Percentiles rank a stretch among this genome's conserved stretches.
phyloP scores from a whole-genome alignment of 2,329 filamentous ascomycete genomes.

The Hortaea sp. region DNA sequence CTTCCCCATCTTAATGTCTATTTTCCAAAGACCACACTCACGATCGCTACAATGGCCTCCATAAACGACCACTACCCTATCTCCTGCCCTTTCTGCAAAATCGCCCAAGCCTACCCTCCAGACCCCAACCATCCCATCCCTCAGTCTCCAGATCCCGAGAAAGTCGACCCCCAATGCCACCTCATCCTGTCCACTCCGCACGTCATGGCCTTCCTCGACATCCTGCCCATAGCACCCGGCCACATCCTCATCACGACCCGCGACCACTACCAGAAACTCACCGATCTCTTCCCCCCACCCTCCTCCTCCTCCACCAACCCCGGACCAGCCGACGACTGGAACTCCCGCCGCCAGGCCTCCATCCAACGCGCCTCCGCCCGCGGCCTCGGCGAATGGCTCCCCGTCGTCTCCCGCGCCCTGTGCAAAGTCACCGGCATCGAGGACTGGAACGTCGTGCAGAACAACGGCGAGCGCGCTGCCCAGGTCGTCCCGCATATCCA shows the following conservation, averaged over 20 bases:
- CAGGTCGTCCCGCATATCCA: slow-evolving; percentile 92
- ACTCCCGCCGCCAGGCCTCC: slow-evolving; percentile 7
- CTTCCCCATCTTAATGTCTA: neutral
- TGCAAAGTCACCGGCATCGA: slow-evolving; percentile 57
- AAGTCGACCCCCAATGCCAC: slow-evolving; percentile 31
- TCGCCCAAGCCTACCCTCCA: slow-evolving; percentile 43
- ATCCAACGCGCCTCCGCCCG: slow-evolving; percentile 13
- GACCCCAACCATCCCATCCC: slow-evolving; percentile 27
- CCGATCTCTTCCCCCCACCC: slow-evolving; percentile 43
- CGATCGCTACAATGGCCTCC: slow-evolving; percentile 4
- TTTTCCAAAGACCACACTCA: too few species aligned
- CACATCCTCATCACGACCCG: slow-evolving; percentile 78
- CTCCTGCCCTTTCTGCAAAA: slow-evolving; percentile 49
- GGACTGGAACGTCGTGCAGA: slow-evolving; percentile 96
- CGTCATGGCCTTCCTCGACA: slow-evolving; percentile 84
- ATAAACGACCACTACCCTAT: slow-evolving; percentile 31
- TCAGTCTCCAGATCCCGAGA: slow-evolving; percentile 24
- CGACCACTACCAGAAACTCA: slow-evolving; percentile 66
- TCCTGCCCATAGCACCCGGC: slow-evolving; percentile 73
- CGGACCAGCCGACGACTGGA: slow-evolving; percentile 8
- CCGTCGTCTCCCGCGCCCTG: slow-evolving; percentile 63
- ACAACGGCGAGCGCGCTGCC: slow-evolving; percentile 78
- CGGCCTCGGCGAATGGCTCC: slow-evolving; percentile 45
- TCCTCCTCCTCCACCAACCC: neutral
- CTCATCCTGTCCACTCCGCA: slow-evolving; percentile 68